A percentile compares a stretch with the other conserved stretches of the same genome.
Evolutionary conservation across 1,139 yeast species (phyloP).

Genomic region (Geotrichum aggregatum): DNA sequence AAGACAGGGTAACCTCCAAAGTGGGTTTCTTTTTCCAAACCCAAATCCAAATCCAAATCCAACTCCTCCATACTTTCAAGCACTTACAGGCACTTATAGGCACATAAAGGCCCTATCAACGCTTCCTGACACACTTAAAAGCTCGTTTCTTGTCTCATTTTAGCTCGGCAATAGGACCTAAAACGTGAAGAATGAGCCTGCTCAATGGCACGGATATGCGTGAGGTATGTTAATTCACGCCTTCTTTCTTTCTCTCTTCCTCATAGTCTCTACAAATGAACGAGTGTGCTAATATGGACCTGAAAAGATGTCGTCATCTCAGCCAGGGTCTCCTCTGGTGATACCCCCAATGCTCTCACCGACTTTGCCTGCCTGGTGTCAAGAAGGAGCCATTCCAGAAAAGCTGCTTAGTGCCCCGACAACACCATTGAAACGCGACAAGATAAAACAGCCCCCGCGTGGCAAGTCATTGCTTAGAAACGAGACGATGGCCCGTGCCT

Average conservation of each 20-base stretch:
- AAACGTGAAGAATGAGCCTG: conserved; percentile 11
- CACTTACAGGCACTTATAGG: no score
- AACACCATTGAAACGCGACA: background rate
- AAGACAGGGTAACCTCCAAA: no score
- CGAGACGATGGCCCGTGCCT: background rate
- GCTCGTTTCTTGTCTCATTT: no score
- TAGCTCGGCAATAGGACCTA: background rate
- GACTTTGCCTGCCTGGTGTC: conserved; percentile 17
- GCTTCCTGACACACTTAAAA: no score
- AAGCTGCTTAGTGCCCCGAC: background rate
- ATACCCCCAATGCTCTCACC: conserved; percentile 19
- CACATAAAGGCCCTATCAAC: no score
- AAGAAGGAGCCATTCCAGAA: background rate
- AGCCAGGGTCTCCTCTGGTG: conserved; percentile 4
- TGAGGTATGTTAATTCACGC: background rate
- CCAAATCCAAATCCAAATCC: no score
- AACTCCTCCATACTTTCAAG: no score
- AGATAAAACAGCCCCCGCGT: background rate
- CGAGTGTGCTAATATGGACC: no score
- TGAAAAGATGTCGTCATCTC: background rate
- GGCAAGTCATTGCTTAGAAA: background rate
- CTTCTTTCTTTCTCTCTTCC: no score
- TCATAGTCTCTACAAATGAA: no score
- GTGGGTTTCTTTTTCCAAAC: no score
- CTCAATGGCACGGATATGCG: conserved; percentile 2